phyloP scores from a whole-genome alignment of 257 asterid genomes.

The Echites panduratus region DNA sequence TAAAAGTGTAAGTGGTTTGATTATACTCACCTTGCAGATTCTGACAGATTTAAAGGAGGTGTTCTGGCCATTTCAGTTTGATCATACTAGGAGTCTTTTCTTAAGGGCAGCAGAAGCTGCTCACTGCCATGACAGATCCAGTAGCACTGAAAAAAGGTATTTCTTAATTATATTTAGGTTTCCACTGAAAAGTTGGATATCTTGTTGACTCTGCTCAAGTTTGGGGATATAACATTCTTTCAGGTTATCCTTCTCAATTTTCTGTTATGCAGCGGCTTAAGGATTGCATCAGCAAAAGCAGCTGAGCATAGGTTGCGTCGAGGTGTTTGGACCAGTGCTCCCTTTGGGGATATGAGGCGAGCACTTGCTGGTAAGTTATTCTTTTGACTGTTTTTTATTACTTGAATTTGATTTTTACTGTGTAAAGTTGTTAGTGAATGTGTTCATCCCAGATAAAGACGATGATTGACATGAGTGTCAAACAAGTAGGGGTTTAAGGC shows the following conservation, averaged over 20 bases:
- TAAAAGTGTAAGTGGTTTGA: background rate
- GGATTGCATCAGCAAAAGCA: slow-evolving; percentile 82
- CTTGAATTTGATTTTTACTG: background rate
- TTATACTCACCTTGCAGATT: slow-evolving; percentile 36
- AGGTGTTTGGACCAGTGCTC: slow-evolving; percentile 88
- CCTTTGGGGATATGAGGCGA: slow-evolving; percentile 82
- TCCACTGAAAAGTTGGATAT: background rate
- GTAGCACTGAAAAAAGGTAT: slow-evolving; percentile 43
- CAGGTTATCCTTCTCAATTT: background rate
- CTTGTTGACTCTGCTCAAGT: background rate
- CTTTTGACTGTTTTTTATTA: slow-evolving; percentile 2
- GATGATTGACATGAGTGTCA: background rate
- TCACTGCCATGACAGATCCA: slow-evolving; percentile 41
- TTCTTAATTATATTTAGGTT: background rate
- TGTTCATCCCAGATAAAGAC: background rate
- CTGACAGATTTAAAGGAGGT: slow-evolving; percentile 66
- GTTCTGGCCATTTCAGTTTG: slow-evolving; percentile 84
- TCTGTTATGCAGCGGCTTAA: slow-evolving; percentile 43
- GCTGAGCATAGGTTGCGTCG: slow-evolving; percentile 76
- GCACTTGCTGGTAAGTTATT: slow-evolving; percentile 60
- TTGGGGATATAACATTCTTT: background rate
- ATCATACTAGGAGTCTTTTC: slow-evolving; percentile 53
- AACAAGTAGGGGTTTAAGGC: background rate
- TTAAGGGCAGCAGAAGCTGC: slow-evolving; percentile 86
- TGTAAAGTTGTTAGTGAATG: background rate